Evolutionary conservation across 148 eudicot genomes (phyloP), one percentile per base, ranked within the genome.

Genomic region (Rhododendron ovatum): DNA sequence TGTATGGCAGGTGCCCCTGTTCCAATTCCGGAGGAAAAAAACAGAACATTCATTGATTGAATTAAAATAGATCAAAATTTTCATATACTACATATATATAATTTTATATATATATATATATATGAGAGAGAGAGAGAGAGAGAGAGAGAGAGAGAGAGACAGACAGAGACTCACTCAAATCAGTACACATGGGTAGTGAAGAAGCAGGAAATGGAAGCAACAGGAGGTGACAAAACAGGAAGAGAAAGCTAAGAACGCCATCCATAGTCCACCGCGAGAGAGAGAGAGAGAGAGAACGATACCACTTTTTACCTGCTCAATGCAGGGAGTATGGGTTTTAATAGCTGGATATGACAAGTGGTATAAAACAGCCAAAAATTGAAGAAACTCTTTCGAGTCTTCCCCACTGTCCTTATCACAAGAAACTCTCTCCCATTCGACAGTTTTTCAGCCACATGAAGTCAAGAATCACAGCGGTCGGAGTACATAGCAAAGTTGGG

Each of bases 131-230:
- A 35, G 35, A 35, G 37, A 35, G 37, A 35, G 37, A 35, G 37
- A 35, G 37, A 35, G 37, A 35, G 71, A 84, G 48, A 78, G 39
- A 86, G 71, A 84, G 48, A 78, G 39, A 86, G 51, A 82, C 69
- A 84, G 82, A 86, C 71, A 83, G 82, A 85, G 77, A 83, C 98
- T 91, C 82, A 96, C 98, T 91, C 88, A 91, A 88, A 87, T 95
- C 91, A 33, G 93, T 94, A 74, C 98, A 96, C 82, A 95, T 80
- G 47, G 98, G 99, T 18, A 94, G 91, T 73, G 98, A 88, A 48
- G 90, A 85, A 43, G 94, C 88, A 87, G 81, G 90, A 67, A 33
- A 89, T 81, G 83, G 80, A 61, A 91, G 81, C 82, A 94, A 73
- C 78, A 95, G 84, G 18, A 89, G 87, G 48, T 89, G 85, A 77